Conservation (phyloP, 78 protist genomes). For the Polysphondylium violaceum region DNA sequence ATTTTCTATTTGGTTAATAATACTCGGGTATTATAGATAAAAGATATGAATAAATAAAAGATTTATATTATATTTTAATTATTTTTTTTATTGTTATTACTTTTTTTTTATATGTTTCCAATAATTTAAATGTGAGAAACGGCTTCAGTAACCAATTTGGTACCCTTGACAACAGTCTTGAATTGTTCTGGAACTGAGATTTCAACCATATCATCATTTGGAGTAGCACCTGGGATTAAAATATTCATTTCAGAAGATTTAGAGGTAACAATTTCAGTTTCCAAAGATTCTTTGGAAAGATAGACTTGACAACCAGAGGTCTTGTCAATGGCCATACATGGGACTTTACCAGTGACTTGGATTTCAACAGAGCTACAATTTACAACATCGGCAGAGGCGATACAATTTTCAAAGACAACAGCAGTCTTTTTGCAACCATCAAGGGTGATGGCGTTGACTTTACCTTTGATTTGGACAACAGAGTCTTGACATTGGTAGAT, state of each 20-base stretch:
- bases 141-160: conserved; percentile 75
- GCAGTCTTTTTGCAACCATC: conserved; percentile 92
- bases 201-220: conserved; percentile 81
- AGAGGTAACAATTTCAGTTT: conserved; percentile 88
- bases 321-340: conserved; percentile 91
- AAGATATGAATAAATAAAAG: too few species aligned
- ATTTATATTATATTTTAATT: too few species aligned
- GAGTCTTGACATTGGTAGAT: conserved; percentile 82
- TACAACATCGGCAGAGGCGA: conserved; percentile 89
- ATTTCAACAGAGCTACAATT: conserved; percentile 89
- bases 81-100: too few species aligned
- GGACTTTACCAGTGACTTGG: conserved; percentile 84
- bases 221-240: conserved; percentile 84
- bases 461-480: conserved; percentile 88
- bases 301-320: conserved; percentile 86
- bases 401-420: conserved; percentile 88
- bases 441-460: conserved; percentile 90
- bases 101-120: too few species aligned
- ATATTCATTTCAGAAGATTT: conserved; percentile 94
- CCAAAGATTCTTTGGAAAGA: conserved; percentile 77
- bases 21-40: neutral
- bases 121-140: conserved; percentile 73
- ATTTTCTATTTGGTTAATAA: too few species aligned
- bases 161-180: conserved; percentile 65
- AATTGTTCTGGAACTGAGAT: conserved; percentile 93